phyloP scores from a whole-genome alignment of 2,329 filamentous ascomycete species.

The Cylindrodendrum hubeiense region DNA sequence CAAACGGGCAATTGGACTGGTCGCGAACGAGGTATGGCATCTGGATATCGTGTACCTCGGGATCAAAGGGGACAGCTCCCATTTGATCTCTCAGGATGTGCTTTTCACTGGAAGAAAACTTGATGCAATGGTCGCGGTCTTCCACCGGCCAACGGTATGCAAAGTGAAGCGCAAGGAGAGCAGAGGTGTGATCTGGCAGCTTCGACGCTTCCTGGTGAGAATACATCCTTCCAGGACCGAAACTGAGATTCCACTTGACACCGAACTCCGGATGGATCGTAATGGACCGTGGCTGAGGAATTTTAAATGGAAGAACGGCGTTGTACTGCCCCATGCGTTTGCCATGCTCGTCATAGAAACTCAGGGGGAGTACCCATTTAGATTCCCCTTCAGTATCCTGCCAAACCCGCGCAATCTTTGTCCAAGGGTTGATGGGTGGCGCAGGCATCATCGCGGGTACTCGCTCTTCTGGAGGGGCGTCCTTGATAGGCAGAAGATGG shows the following conservation, averaged over 20 bases:
- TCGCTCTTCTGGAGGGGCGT: slow-evolving; percentile 53
- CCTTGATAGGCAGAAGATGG: slow-evolving; percentile 76
- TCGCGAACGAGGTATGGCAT: slow-evolving; percentile 57
- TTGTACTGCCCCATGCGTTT: slow-evolving; percentile 53
- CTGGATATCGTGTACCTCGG: slow-evolving; percentile 34
- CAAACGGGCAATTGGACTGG: slow-evolving; percentile 49
- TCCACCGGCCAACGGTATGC: slow-evolving; percentile 58
- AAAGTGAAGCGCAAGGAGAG: slow-evolving; percentile 61
- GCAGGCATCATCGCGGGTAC: slow-evolving; percentile 51
- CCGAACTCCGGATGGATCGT: slow-evolving; percentile 54
- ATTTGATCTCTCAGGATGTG: slow-evolving; percentile 48
- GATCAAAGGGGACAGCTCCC: slow-evolving; percentile 44
- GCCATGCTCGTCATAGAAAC: slow-evolving; percentile 50
- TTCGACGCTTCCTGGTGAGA: slow-evolving; percentile 30
- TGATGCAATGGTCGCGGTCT: slow-evolving; percentile 58
- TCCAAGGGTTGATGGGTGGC: slow-evolving; percentile 62
- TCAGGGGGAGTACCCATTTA: slow-evolving; percentile 47
- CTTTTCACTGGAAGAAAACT: slow-evolving; percentile 48
- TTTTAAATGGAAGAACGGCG: slow-evolving; percentile 56
- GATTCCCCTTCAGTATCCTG: slow-evolving; percentile 5
- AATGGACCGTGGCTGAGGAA: slow-evolving; percentile 54
- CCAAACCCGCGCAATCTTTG: slow-evolving; percentile 58
- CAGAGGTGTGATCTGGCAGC: slow-evolving; percentile 57
- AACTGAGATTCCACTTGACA: slow-evolving; percentile 50
- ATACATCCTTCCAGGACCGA: slow-evolving; percentile 33